A percentile compares a stretch with the other conserved stretches of the same genome.
Conservation (phyloP, 768 basidiomycete genomes). For the Russula lepida region DNA sequence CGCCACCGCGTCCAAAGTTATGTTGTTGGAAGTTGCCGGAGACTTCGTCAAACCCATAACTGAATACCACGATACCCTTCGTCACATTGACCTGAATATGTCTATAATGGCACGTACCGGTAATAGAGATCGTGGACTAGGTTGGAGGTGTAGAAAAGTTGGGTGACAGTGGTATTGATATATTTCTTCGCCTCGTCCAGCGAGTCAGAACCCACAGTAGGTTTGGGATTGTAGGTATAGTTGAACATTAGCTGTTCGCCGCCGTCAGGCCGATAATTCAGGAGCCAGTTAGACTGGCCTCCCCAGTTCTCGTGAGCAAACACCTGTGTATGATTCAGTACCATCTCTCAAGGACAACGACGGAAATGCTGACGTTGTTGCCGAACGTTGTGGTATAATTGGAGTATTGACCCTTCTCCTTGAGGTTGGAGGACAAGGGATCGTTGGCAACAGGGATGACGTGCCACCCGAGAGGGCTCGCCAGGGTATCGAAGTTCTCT, state of each 20-base stretch:
- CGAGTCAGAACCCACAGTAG: constrained; percentile 46
- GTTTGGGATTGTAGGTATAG: constrained; percentile 65
- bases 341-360: background rate
- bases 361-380: constrained; percentile 54
- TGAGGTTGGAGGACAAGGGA: constrained; percentile 35
- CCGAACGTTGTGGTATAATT: constrained; percentile 81
- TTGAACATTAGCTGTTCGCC: constrained; percentile 51
- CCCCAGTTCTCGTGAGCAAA: constrained; percentile 95
- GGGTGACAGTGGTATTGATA: constrained; percentile 79
- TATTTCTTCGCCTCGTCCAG: constrained; percentile 68
- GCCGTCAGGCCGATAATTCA: constrained; percentile 75
- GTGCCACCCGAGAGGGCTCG: constrained; percentile 92
- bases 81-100: background rate
- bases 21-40: constrained; percentile 97
- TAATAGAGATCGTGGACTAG: constrained; percentile 78
- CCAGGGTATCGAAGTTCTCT: constrained; percentile 66
- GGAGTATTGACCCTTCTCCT: constrained; percentile 23
- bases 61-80: constrained; percentile 24
- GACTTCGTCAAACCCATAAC: constrained; percentile 87
- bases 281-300: constrained; percentile 52
- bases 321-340: constrained; percentile 34
- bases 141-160: constrained; percentile 84
- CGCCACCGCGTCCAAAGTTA: constrained; percentile 89
- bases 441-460: constrained; percentile 64
- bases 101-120: constrained; percentile 33